phyloP scores from a whole-genome alignment of 495 filamentous ascomycete species.

The Amphirosellinia nigrospora region DNA sequence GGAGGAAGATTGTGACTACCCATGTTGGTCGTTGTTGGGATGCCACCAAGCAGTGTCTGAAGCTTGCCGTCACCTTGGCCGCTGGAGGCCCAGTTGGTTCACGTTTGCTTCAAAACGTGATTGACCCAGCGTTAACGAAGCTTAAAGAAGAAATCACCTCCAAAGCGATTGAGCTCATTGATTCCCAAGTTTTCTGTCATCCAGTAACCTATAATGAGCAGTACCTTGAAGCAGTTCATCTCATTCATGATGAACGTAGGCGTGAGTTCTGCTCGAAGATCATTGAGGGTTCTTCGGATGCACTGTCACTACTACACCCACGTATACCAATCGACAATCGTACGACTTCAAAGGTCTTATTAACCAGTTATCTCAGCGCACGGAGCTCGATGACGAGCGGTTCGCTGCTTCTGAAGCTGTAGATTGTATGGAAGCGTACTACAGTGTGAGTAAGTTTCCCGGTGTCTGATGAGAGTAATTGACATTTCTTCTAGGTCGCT shows the following conservation, averaged over 20 bases:
- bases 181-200: constrained; percentile 33
- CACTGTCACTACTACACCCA: constrained; percentile 18
- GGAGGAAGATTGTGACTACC: constrained; percentile 48
- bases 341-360: constrained; percentile 27
- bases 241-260: constrained; percentile 21
- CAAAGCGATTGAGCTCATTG: constrained; percentile 26
- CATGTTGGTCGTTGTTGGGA: constrained; percentile 45
- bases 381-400: constrained; percentile 45
- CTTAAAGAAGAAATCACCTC: background rate
- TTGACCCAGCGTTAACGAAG: constrained; percentile 39
- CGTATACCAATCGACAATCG: constrained; percentile 28
- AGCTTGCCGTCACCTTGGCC: constrained; percentile 34
- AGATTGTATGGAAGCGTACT: constrained; percentile 57
- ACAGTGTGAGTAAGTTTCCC: constrained; percentile 46
- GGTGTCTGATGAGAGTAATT: constrained; percentile 4
- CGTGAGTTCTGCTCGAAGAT: constrained; percentile 23
- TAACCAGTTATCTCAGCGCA: constrained; percentile 25
- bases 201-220: constrained; percentile 28
- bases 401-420: constrained; percentile 51
- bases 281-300: constrained; percentile 42
- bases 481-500: constrained; percentile 55
- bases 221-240: constrained; percentile 17
- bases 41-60: constrained; percentile 45
- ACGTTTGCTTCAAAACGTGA: constrained; percentile 38
- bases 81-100: constrained; percentile 29